Evolutionary conservation across 2,329 filamentous ascomycete species (phyloP).

Genomic region (Aaosphaeria pasadenensis): DNA sequence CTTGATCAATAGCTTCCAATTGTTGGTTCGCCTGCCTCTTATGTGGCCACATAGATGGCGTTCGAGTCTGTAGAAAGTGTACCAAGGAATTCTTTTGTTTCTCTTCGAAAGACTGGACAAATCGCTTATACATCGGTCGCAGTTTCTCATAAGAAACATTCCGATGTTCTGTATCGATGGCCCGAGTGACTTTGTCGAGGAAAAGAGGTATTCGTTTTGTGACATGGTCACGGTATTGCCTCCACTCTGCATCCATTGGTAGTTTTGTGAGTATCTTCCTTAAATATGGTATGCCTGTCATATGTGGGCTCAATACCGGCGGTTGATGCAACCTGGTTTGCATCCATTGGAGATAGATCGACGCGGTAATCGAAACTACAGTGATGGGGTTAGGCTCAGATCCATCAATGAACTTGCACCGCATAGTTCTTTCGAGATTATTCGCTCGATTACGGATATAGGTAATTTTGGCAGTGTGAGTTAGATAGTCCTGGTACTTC

Average conservation of each 20-base stretch:
- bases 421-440: conserved; percentile 3
- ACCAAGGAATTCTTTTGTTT: not conserved
- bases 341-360: conserved; percentile 5
- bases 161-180: conserved; percentile 1
- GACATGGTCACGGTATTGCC: conserved; percentile 4
- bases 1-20: not conserved
- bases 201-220: not conserved
- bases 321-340: not conserved
- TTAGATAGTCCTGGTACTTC: conserved; percentile 1
- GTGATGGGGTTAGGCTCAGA: conserved; percentile 3
- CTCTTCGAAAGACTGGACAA: not conserved
- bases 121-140: not conserved
- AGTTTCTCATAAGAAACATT: conserved; percentile 3
- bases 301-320: conserved; percentile 1
- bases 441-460: conserved; percentile 5
- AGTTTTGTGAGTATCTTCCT: conserved; percentile 2
- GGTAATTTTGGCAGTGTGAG: not conserved
- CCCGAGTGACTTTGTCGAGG: conserved; percentile 2
- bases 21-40: not conserved
- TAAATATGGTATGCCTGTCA: conserved; percentile 8
- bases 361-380: conserved; percentile 5
- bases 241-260: conserved; percentile 1
- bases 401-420: conserved; percentile 2
- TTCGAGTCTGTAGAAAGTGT: not conserved
- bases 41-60: not conserved